phyloP scores from a whole-genome alignment of 2,329 filamentous ascomycete species.

The Ceratocystis harringtonii region DNA sequence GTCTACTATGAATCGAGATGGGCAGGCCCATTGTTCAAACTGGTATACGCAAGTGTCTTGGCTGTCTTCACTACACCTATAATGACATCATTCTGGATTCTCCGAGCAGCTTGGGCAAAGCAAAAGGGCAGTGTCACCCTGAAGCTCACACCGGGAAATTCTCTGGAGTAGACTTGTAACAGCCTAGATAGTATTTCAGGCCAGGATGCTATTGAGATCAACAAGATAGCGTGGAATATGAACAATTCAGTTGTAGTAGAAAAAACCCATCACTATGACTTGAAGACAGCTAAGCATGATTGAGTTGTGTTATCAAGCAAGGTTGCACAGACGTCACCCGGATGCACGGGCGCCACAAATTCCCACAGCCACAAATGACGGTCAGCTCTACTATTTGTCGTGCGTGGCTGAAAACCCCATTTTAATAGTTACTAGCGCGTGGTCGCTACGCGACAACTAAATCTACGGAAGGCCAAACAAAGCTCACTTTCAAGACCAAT shows the following conservation, averaged over 20 bases:
- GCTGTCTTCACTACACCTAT: constrained; percentile 33
- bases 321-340: neutral
- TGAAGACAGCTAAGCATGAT: neutral
- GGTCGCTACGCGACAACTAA: neutral
- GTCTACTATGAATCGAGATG: constrained; percentile 31
- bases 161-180: neutral
- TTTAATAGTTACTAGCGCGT: neutral
- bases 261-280: neutral
- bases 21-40: constrained; percentile 37
- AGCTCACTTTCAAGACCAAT: neutral
- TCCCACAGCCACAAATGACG: too few relatives aligned
- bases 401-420: neutral
- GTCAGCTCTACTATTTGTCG: too few relatives aligned
- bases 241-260: too few relatives aligned
- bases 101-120: constrained; percentile 28
- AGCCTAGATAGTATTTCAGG: neutral
- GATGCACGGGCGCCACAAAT: neutral
- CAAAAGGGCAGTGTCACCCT: neutral
- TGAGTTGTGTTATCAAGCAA: neutral
- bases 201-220: neutral
- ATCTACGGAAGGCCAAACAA: neutral
- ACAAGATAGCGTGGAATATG: too few relatives aligned
- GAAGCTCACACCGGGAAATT: neutral
- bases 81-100: constrained; percentile 36
- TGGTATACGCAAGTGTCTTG: constrained; percentile 32